phyloP scores from a whole-genome alignment of 495 filamentous ascomycete genomes.

The Annulohypoxylon moriforme region DNA sequence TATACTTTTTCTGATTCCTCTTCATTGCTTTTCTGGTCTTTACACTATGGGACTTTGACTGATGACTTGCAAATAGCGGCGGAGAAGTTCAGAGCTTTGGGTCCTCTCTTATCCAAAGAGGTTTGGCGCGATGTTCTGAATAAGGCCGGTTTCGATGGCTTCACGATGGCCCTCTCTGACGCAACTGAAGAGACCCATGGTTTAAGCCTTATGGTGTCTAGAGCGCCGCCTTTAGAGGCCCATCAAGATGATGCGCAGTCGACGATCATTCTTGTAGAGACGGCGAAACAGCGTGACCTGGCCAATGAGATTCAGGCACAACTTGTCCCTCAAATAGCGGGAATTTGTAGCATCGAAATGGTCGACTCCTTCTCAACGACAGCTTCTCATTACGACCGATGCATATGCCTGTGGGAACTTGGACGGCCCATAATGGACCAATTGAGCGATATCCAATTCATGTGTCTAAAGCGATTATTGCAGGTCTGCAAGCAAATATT shows the following conservation, averaged over 20 bases:
- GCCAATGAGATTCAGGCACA: not conserved
- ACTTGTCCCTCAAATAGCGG: not conserved
- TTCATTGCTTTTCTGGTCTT: not conserved
- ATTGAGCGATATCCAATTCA: not conserved
- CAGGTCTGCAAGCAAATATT: not conserved
- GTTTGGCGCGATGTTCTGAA: not conserved
- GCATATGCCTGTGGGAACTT: not conserved
- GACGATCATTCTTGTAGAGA: not conserved
- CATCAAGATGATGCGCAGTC: not conserved
- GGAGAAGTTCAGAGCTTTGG: not conserved
- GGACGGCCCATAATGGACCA: not conserved
- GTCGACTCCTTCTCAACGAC: not conserved
- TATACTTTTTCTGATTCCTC: too few relatives aligned
- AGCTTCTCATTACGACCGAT: not conserved
- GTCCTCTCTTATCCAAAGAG: conserved; percentile 4
- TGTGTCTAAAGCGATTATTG: not conserved
- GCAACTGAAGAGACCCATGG: not conserved
- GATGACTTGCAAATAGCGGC: not conserved
- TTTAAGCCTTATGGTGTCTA: not conserved
- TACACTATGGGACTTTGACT: too few relatives aligned
- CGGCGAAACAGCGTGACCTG: not conserved
- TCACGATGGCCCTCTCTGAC: not conserved
- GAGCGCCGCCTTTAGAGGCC: not conserved
- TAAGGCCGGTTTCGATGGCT: not conserved
- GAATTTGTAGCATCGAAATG: not conserved